Base-by-base conservation (phyloP, 371 early-diverging fungal species). In the Rhizopus delemar region DNA sequence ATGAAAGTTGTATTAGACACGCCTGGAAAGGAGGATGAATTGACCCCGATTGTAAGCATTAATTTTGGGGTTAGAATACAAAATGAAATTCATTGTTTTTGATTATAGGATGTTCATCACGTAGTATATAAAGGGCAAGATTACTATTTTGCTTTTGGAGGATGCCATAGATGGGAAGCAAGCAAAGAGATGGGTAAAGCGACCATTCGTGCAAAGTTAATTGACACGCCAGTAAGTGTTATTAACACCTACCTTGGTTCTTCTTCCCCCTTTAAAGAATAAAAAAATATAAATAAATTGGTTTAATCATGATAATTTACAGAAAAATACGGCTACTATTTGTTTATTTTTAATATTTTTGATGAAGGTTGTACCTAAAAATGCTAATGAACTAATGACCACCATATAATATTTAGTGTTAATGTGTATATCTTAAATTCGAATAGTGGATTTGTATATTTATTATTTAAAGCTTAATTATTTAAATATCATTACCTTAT, bases 101-200 rank as follows among this genome's bases (percentile, higher is more conserved):
- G 39, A 31, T 11, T 15, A 41, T 64, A 77, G 69, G 72, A 73
- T 46, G 69, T 73, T 28, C 77, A 79, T 63, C 80, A 74, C 57
- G 71, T 70, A 5, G 54, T 63, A 46, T 64, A 74, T 46, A 72
- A 74, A 33, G 75, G 68, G 5, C 15, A 73, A n/a, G 73, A 79
- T 32, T 79, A 79, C 35, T 79, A 77, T 36, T 77, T 79, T 63
- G 77, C 75, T 8, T 71, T 79, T 60, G 80, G 80, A 7, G 80
- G 80, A 4, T 79, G 80, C 41, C 80, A 79, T 56, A 70, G 80
- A 13, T 79, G 80, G 80, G 77, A 70, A 54, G 80, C 80, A 16
- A 75, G 72, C 35, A 79, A 73, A 57, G 75, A 75, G 46, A 41
- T 75, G 5, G 68, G 69, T 3, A 58, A 61, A 46, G 75, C 73